Base-by-base conservation (phyloP, 768 basidiomycete genomes). In the Mycena vulgaris region DNA sequence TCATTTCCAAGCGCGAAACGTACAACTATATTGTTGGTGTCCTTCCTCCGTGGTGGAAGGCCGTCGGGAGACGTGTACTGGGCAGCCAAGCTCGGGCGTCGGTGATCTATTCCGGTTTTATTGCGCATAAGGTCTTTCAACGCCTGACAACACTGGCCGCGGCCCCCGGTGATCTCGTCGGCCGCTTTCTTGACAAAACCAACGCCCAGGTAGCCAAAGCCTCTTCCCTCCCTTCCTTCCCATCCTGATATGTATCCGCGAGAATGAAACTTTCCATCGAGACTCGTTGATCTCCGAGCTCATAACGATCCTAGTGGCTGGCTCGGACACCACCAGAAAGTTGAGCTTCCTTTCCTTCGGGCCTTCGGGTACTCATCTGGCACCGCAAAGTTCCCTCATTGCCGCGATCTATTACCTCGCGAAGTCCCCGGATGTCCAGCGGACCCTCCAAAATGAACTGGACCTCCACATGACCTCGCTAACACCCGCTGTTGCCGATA, bases 261-360 rank as follows among this genome's bases (percentile, higher is more conserved):
- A 66, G 69, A 55, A 47, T 13, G 69, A 70, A 13, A n/a, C 31
- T 2, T 56, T 66, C 53, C 30, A 4, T 19, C 47, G 39, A 30
- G 86, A 84, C 57, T 90, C 93, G 73, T 79, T 92, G 59, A 90
- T 89, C 5, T 89, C 90, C 0, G 91, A 92, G 78, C 86, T 88
- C 35, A 80, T 89, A 21, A 90, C 90, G 0, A 88, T 90, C 69
- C 80, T 91, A 13, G 90, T 92, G 63, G 89, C 89, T 13, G 90
- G 90, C 9, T 88, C 88, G 5, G 91, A 92, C 72, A 92, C 92
- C 9, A 92, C 92, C 1, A 91, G 89, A 51, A 92, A 92, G 89
- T 90, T 72, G 8, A 31, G 25, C 35, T 3, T 39, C 52, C 10
- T 16, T 9, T 55, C 31, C 55, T 25, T 51, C 17, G 19, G 10